These are phyloP conservation scores for Apophysomyces variabilis DNA, from an alignment of 371 early-diverging fungal genomes.

Conservation along the genomic window DNA sequence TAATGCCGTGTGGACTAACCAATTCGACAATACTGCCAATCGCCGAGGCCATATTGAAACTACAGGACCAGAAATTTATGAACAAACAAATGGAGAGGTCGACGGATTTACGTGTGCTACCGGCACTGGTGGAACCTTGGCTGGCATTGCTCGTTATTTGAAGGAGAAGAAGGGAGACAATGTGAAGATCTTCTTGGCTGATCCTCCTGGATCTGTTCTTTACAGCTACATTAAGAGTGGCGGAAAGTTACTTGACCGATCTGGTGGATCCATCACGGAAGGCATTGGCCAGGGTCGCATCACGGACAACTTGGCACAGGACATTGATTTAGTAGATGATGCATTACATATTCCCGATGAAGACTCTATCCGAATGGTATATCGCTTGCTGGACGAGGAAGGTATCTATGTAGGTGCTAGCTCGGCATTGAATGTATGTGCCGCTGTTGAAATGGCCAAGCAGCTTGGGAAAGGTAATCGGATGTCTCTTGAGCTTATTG, in stretches of 20 bases:
- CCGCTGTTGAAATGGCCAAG: constrained; percentile 93
- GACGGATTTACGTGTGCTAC: constrained; percentile 93
- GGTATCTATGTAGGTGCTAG: constrained; percentile 94
- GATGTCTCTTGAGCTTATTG: neutral
- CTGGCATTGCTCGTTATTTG: constrained; percentile 82
- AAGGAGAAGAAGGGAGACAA: constrained; percentile 71
- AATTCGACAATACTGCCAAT: constrained; percentile 87
- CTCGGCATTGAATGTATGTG: constrained; percentile 90
- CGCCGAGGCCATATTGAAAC: constrained; percentile 93
- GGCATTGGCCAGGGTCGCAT: constrained; percentile 96
- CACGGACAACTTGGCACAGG: constrained; percentile 86
- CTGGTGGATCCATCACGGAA: constrained; percentile 84
- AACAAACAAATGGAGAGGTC: constrained; percentile 79
- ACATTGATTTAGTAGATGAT: constrained; percentile 80
- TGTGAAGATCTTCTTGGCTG: constrained; percentile 85
- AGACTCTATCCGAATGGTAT: constrained; percentile 82
- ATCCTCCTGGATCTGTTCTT: constrained; percentile 94
- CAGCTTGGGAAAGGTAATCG: constrained; percentile 76
- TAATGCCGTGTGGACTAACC: constrained; percentile 97
- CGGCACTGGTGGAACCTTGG: constrained; percentile 94
- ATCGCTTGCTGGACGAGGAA: constrained; percentile 89
- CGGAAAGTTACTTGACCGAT: constrained; percentile 69
- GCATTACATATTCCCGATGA: constrained; percentile 85
- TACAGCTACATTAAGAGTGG: constrained; percentile 79
- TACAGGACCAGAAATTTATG: constrained; percentile 94